These are phyloP conservation scores for Neopestalotiopsis sp. DNA, from an alignment of 2,329 filamentous ascomycete genomes.

Conservation along the genomic window DNA sequence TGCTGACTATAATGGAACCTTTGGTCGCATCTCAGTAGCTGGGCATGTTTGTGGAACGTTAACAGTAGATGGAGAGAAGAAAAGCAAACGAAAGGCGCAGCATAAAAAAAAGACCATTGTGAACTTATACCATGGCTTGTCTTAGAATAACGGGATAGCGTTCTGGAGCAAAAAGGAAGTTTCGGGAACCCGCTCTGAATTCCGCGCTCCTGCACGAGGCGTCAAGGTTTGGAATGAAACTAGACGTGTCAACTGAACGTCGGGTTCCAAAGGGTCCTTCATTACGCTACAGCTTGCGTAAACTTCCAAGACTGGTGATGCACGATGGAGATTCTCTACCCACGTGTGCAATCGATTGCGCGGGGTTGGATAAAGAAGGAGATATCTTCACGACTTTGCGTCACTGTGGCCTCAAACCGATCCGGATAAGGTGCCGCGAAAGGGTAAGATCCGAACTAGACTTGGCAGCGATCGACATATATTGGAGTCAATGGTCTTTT, in stretches of 20 bases:
- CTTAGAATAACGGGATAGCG: background rate
- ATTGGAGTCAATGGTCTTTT: too few species aligned
- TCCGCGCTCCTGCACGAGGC: background rate
- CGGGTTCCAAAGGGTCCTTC: background rate
- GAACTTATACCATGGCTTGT: background rate
- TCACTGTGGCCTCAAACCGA: too few species aligned
- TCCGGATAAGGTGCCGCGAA: too few species aligned
- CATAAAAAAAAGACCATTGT: background rate
- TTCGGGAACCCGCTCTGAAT: background rate
- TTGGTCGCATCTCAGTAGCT: too few species aligned
- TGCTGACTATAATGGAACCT: too few species aligned
- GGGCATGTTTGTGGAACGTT: too few species aligned
- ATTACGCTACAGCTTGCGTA: background rate
- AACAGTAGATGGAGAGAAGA: too few species aligned
- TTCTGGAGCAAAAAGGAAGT: background rate
- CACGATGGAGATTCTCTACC: background rate
- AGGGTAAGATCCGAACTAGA: too few species aligned
- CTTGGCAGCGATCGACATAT: too few species aligned
- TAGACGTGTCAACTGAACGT: background rate
- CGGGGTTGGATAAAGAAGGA: background rate
- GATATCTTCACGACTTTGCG: too few species aligned
- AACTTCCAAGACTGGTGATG: background rate
- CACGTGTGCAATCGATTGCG: background rate
- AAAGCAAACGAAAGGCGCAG: too few species aligned
- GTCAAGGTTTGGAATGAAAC: conserved; percentile 1